Conservation (phyloP, 2,329 filamentous ascomycete genomes). For the Aspergillus quadricinctus region DNA sequence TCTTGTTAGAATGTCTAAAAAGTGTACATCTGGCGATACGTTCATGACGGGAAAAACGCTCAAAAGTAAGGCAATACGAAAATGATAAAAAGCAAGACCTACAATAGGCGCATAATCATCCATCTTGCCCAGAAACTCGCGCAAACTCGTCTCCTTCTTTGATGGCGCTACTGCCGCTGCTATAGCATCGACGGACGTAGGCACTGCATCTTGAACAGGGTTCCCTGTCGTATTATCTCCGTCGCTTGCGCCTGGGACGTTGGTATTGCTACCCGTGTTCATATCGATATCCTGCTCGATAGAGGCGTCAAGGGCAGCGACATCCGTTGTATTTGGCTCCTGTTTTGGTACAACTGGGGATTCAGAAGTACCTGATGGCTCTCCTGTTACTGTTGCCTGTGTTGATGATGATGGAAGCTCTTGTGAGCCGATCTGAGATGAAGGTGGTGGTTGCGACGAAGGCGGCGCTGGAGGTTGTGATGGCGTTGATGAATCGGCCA, state of each 20-base stretch:
- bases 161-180: constrained; percentile 55
- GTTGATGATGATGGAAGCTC: constrained; percentile 18
- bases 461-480: constrained; percentile 16
- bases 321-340: constrained; percentile 22
- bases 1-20: constrained; percentile 6
- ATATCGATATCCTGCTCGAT: constrained; percentile 37
- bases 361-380: constrained; percentile 14
- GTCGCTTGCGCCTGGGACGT: constrained; percentile 15
- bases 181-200: constrained; percentile 39
- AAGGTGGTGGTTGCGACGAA: constrained; percentile 17
- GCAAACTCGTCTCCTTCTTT: constrained; percentile 86
- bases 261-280: constrained; percentile 19
- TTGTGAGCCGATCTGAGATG: constrained; percentile 22
- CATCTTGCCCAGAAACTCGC: constrained; percentile 93
- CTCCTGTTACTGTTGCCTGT: constrained; percentile 5
- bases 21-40: not conserved
- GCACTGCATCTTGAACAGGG: constrained; percentile 13
- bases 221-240: constrained; percentile 16
- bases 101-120: constrained; percentile 98
- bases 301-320: constrained; percentile 27
- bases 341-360: constrained; percentile 17
- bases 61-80: constrained; percentile 1
- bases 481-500: constrained; percentile 32
- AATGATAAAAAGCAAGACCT: constrained; percentile 36
- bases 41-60: not conserved